phyloP scores from a whole-genome alignment of 2,329 filamentous ascomycete species.

The Colletotrichum tabaci region DNA sequence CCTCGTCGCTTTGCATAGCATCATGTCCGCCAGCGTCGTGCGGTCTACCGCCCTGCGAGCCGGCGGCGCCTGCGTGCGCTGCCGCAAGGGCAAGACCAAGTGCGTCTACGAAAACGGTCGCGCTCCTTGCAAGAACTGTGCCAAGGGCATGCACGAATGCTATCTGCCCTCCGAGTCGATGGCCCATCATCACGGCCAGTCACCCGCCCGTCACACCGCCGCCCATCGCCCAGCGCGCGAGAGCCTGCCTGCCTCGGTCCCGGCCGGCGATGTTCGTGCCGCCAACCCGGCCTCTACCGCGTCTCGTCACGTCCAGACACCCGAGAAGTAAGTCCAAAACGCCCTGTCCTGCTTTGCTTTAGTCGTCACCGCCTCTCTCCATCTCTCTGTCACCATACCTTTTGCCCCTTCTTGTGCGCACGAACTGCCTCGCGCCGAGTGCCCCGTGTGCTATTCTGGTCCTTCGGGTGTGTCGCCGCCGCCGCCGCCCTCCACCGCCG shows the following conservation, averaged over 20 bases:
- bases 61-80: constrained; percentile 74
- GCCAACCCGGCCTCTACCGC: constrained; percentile 61
- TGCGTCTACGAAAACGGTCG: constrained; percentile 75
- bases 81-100: constrained; percentile 76
- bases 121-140: constrained; percentile 75
- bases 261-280: constrained; percentile 58
- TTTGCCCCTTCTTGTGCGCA: constrained; percentile 8
- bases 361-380: constrained; percentile 21
- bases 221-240: constrained; percentile 68
- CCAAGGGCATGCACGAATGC: constrained; percentile 75
- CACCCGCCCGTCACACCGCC: constrained; percentile 65
- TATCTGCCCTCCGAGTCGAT: constrained; percentile 74
- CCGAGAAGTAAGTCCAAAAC: constrained; percentile 68
- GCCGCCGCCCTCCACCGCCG: constrained; percentile 29
- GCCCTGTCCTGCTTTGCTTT: constrained; percentile 2
- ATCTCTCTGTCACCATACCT: constrained; percentile 6
- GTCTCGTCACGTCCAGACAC: constrained; percentile 63
- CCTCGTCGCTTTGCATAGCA: neutral
- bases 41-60: constrained; percentile 73
- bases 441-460: constrained; percentile 36
- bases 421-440: constrained; percentile 24
- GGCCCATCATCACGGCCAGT: constrained; percentile 72
- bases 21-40: constrained; percentile 64
- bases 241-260: constrained; percentile 67
- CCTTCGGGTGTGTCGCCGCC: constrained; percentile 34